Conservation (phyloP, 345 rosid genomes). For the Salix udensis region DNA sequence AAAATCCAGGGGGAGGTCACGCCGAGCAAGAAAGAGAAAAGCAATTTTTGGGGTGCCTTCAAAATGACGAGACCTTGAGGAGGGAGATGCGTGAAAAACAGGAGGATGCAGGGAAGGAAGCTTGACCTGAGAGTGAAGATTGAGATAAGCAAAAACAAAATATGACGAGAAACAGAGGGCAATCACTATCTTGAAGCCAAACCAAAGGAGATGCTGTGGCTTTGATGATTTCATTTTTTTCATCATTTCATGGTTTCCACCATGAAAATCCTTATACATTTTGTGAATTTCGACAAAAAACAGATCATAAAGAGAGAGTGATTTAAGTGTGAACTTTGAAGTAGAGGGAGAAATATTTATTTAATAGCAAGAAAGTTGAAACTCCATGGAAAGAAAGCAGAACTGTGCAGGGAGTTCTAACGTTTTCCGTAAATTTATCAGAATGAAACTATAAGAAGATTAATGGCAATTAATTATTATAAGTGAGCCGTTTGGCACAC, state of each 20-base stretch:
- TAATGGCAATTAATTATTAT: neutral
- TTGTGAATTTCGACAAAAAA: neutral
- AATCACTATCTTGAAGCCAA: neutral
- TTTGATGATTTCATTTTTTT: neutral
- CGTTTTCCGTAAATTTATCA: too few species aligned
- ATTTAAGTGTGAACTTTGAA: neutral
- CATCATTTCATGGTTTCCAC: neutral
- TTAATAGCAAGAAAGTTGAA: neutral
- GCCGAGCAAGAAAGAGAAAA: conserved; percentile 28
- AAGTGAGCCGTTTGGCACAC: neutral
- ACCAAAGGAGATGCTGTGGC: neutral
- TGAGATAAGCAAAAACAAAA: neutral
- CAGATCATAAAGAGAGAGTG: neutral
- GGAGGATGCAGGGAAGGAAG: neutral
- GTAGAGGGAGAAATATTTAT: neutral
- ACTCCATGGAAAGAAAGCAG: neutral
- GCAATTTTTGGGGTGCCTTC: conserved; percentile 21
- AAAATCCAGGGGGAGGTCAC: conserved; percentile 27
- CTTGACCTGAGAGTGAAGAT: neutral
- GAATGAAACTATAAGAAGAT: neutral
- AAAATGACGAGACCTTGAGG: neutral
- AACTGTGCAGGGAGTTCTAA: neutral
- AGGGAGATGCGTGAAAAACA: neutral
- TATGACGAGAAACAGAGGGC: neutral
- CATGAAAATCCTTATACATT: neutral